Base-by-base conservation (phyloP, 495 filamentous ascomycete genomes). In the Podospora anserina region DNA sequence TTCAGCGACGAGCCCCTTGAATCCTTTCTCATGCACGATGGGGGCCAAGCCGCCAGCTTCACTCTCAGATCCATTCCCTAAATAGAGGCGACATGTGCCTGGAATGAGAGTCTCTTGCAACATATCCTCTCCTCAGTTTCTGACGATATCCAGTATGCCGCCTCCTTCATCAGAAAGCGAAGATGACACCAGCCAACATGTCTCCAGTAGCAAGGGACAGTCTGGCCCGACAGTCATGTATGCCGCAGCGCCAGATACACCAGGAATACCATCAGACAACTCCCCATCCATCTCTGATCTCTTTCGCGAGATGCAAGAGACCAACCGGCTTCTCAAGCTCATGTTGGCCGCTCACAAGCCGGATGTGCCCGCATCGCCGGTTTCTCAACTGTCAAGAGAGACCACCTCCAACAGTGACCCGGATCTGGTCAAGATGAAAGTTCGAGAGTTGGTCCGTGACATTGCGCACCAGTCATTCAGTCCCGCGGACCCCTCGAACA, bases 301-400 rank as follows among this genome's bases (percentile, higher is more conserved):
- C n/a, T 34, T 67, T 9, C 65, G 34, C 55, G 69, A 70, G 39
- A 30, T 67, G 54, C 61, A 59, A 64, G 69, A 67, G 20, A 70
- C 69, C 23, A 70, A 70, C 11, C 61, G 65, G 9, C 39, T 70
- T 9, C 62, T 70, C 60, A 54, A 55, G 23, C 39, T 23, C 9
- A 54, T 70, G 5, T 13, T 49, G 9, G 65, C 28, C n/a, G 27
- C 65, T 1, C 54, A 70, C 26, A 60, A 56, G 15, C 13, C 49
- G 7, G 27, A 7, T 11, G 20, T n/a, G 13, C 39, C 26, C n/a
- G 15, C 18, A 18, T 20, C 26, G 5, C 56, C 19, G 4, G 56
- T 23, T 18, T 23, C 32, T 20, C 44, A 34, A 23, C 11, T 53
- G 32, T 49, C 39, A 13, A 49, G 15, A 13, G 39, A 49, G 39